These are phyloP conservation scores for Umbelopsis sp. DNA, from an alignment of 371 early-diverging fungal species.

Conservation along the genomic window DNA sequence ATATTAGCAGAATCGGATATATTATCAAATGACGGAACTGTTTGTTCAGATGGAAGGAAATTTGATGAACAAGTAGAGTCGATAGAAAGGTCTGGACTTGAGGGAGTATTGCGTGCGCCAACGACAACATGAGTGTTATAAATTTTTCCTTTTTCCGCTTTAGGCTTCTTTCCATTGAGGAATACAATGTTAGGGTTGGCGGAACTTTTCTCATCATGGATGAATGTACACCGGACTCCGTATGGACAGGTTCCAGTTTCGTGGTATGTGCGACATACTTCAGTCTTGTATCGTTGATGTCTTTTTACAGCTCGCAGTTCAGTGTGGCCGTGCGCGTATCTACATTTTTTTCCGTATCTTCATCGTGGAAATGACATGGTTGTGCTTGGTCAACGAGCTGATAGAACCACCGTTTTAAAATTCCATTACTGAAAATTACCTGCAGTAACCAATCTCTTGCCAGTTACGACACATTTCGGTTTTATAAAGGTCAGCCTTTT, in stretches of 20 bases:
- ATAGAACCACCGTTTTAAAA: neutral
- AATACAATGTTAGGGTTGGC: conserved; percentile 15
- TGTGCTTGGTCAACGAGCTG: too few relatives aligned
- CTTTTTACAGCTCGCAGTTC: conserved; percentile 86
- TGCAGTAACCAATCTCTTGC: conserved; percentile 89
- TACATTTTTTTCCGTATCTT: conserved; percentile 91
- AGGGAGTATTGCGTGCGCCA: neutral
- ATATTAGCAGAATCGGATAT: neutral
- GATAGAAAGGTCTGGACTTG: neutral
- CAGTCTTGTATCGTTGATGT: conserved; percentile 95
- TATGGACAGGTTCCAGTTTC: conserved; percentile 92
- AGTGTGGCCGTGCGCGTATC: conserved; percentile 88
- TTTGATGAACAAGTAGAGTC: neutral
- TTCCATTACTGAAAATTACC: conserved; percentile 36
- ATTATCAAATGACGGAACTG: neutral
- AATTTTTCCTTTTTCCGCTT: neutral
- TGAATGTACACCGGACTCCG: conserved; percentile 95
- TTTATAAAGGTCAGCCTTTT: conserved; percentile 80
- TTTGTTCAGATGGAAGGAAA: neutral
- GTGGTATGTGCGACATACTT: conserved; percentile 88
- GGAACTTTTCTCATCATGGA: conserved; percentile 64
- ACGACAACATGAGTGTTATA: neutral
- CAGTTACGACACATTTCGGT: conserved; percentile 96
- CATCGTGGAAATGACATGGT: neutral
- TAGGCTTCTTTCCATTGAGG: neutral